Base-by-base conservation (phyloP, 441 rosid genomes). In the Pelargonium cotyledonis region DNA sequence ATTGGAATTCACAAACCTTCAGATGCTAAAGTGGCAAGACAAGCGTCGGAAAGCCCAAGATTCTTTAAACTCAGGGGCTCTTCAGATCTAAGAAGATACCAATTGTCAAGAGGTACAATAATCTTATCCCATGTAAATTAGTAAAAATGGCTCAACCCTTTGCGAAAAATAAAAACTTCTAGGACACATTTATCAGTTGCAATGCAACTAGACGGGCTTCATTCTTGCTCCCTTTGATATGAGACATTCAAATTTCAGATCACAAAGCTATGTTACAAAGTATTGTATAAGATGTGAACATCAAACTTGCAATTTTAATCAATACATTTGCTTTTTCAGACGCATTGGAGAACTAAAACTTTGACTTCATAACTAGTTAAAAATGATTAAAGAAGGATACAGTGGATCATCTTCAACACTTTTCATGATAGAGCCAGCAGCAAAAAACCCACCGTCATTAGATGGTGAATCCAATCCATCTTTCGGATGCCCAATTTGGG, bases 21-120 rank as follows among this genome's bases (percentile, higher is more conserved):
- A 66, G 85, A 79, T 69, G 90, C 90, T 83, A 89, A 77, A 73
- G 87, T 81, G 70, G 95, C 96, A 67, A 93, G 95, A 80, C 95
- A 88, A 68, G 82, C 83, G 58, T 87, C 93, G 2, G 95, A 93
- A 31, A 91, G 86, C 60, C 98, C 98, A 41, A 88, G 85, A 60
- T 78, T 85, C 83, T 84, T 86, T 71, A 91, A 76, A 78, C 85
- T 85, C 74, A 87, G 58, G 19, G 89, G 84, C 26, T 87, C 96
- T 70, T 88, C 90, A 71, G 87, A 81, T 66, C 96, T 93, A 46
- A 1, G 49, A 2, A 16, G 8, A 55, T 16, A 2, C 31, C 31
- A 26, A 26, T 26, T 26, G 65, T 84, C 68, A 80, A 84, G 85
- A 83, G 67, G 65, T 21, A 49, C 73, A 71, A 55, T 43, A 67